phyloP scores from a whole-genome alignment of 2,329 filamentous ascomycete species.

The Trichoderma breve region DNA sequence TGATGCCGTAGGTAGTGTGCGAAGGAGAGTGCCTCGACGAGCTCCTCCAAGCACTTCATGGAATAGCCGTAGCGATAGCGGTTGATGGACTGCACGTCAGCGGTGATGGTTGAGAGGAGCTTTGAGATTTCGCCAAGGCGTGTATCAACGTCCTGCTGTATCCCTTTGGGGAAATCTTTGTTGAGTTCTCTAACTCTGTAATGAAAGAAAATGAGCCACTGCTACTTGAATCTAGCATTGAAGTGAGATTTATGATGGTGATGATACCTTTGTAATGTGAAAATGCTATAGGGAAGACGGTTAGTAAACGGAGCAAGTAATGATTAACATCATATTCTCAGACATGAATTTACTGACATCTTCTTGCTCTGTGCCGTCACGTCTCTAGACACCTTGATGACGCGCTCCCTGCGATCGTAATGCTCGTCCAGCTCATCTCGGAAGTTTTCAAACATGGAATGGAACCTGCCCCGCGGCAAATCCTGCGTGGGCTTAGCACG shows the following conservation, averaged over 20 bases:
- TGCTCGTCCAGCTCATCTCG: conserved; percentile 88
- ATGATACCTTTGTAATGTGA: conserved; percentile 40
- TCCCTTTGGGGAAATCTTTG: conserved; percentile 62
- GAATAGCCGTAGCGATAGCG: conserved; percentile 77
- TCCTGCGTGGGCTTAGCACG: conserved; percentile 40
- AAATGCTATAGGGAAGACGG: conserved; percentile 33
- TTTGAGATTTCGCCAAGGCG: conserved; percentile 69
- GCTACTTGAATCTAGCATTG: too few species aligned
- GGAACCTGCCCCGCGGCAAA: conserved; percentile 46
- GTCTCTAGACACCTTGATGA: conserved; percentile 88
- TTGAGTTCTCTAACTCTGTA: conserved; percentile 62
- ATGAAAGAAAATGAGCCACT: background rate
- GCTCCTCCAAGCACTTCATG: conserved; percentile 88
- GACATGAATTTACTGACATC: conserved; percentile 59
- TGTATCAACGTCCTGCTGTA: conserved; percentile 66
- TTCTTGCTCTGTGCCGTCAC: conserved; percentile 96
- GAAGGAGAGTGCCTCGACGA: conserved; percentile 88
- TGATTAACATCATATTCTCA: background rate
- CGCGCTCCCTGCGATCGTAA: conserved; percentile 84
- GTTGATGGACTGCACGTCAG: conserved; percentile 76
- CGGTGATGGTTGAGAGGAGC: conserved; percentile 65
- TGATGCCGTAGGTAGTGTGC: conserved; percentile 81
- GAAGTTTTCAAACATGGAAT: conserved; percentile 81
- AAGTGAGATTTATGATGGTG: background rate
- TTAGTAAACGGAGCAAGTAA: background rate